Evolutionary conservation across 768 basidiomycete genomes (phyloP).

Genomic region (Mycena leptocephala): DNA sequence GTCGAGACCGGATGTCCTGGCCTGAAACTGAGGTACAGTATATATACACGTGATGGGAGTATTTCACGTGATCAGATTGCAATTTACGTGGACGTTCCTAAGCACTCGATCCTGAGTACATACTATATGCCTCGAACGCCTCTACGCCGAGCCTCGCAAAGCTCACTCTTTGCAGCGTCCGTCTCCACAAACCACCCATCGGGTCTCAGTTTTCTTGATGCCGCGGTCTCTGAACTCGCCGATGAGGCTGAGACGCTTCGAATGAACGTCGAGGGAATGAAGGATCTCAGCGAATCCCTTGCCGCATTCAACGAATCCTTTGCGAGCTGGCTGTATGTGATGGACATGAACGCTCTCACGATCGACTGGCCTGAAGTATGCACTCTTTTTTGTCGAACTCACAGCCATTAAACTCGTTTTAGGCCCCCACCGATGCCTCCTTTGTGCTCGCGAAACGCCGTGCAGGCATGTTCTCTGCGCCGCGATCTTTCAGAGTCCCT

Average conservation of each 20-base stretch:
- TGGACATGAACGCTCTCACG: conserved; percentile 97
- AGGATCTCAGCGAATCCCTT: conserved; percentile 82
- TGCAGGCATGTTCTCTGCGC: conserved; percentile 71
- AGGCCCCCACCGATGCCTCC: conserved; percentile 77
- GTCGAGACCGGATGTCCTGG: no score
- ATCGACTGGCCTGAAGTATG: conserved; percentile 92
- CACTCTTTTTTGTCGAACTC: conserved; percentile 10
- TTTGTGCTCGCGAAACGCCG: conserved; percentile 73
- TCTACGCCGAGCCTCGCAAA: no score
- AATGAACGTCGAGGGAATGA: conserved; percentile 81
- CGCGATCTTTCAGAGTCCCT: no score
- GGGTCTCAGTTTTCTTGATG: conserved; percentile 89
- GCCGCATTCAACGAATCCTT: conserved; percentile 94
- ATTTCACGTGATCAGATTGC: no score
- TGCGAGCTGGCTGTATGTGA: conserved; percentile 91
- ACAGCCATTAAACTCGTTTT: not conserved
- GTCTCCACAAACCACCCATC: no score
- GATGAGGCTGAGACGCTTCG: conserved; percentile 91
- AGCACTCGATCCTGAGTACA: no score
- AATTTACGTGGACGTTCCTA: no score
- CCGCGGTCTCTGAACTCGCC: conserved; percentile 87
- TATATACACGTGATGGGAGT: no score
- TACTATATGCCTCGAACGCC: no score
- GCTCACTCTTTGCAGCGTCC: no score
- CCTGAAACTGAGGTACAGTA: no score